Conservation (phyloP, 305 asterid genomes). For the Caryopteris hybrid region DNA sequence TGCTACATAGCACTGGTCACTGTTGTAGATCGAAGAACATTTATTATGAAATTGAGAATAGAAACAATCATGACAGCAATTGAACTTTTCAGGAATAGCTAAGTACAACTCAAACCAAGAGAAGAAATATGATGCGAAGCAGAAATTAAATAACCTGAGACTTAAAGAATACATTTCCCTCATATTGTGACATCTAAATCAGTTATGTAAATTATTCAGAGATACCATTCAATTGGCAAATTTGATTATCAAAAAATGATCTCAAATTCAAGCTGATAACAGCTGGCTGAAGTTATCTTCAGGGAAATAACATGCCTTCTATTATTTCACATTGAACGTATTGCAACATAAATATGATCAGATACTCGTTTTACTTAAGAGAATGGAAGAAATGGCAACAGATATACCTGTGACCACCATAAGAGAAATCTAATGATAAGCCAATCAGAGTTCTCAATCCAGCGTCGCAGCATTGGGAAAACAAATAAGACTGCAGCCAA, state of each 20-base stretch:
- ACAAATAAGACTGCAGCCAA: slow-evolving; percentile 68
- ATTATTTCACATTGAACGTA: background rate
- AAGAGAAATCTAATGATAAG: slow-evolving; percentile 80
- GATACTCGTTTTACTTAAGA: slow-evolving; percentile 1
- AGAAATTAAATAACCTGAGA: background rate
- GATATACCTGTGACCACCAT: slow-evolving; percentile 98
- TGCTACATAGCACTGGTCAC: background rate
- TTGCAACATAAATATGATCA: slow-evolving; percentile 3
- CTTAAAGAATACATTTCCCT: background rate
- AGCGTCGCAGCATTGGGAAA: slow-evolving; percentile 94
- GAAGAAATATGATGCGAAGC: background rate
- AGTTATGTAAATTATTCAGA: background rate
- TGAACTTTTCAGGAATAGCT: background rate
- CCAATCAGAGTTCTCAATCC: slow-evolving; percentile 98
- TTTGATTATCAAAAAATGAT: slow-evolving; percentile 1
- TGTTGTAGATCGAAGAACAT: background rate
- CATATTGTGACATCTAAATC: background rate
- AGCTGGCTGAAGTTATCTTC: background rate
- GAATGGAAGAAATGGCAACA: slow-evolving; percentile 14
- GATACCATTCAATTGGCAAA: background rate
- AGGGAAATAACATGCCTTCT: too few species aligned
- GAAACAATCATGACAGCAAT: background rate
- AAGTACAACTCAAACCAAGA: background rate
- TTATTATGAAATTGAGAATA: background rate
- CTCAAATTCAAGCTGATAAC: background rate